Evolutionary conservation across 192 early-diverging fungal species (phyloP).

Genomic region (Coemansia sp.): DNA sequence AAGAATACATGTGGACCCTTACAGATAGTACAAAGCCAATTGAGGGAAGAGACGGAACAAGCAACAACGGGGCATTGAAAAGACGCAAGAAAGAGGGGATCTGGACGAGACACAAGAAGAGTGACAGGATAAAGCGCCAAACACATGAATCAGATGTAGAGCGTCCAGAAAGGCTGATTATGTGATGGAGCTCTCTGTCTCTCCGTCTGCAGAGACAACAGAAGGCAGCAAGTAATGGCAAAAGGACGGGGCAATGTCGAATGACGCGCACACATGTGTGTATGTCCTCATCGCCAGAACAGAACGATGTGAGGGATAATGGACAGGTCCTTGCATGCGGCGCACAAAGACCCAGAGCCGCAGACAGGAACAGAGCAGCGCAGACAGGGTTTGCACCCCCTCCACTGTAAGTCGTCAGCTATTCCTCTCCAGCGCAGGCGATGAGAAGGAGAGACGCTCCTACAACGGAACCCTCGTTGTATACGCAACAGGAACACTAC

Average conservation of each 20-base stretch:
- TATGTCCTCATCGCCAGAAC: not conserved
- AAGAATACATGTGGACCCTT: slow-evolving; percentile 5
- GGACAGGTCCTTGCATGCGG: not conserved
- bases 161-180: not conserved
- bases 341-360: not conserved
- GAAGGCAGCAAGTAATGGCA: not conserved
- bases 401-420: not conserved
- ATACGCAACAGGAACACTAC: slow-evolving; percentile 4
- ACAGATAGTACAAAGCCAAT: not conserved
- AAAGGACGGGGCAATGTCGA: not conserved
- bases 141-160: not conserved
- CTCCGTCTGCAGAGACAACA: not conserved
- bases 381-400: not conserved
- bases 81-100: not conserved
- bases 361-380: not conserved
- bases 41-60: not conserved
- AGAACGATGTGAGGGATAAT: not conserved
- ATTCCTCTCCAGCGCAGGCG: not conserved
- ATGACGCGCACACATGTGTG: not conserved
- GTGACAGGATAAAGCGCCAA: not conserved
- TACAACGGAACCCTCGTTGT: too few relatives aligned
- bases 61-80: not conserved
- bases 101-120: not conserved
- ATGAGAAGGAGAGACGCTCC: not conserved
- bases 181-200: not conserved